Conservation (phyloP, 1,284 basidiomycete species). For the Apiotrichum akiyoshidainum region DNA sequence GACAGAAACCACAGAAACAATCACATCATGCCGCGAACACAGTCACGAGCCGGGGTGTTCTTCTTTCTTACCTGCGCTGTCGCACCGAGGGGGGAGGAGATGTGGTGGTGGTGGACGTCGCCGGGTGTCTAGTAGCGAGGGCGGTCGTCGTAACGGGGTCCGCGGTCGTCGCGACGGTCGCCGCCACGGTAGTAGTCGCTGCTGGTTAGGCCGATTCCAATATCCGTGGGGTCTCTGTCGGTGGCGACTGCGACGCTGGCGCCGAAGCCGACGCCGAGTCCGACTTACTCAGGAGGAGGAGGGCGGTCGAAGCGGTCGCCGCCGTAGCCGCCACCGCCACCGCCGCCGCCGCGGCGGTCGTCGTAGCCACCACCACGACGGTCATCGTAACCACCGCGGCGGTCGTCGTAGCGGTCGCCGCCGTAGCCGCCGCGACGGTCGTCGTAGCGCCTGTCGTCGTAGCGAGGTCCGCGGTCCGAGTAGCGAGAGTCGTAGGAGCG, state of each 20-base stretch:
- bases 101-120: background rate
- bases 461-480: conserved; percentile 48
- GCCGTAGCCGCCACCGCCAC: conserved; percentile 57
- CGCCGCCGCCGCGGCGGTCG: conserved; percentile 41
- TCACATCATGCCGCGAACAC: background rate
- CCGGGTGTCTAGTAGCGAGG: conserved; percentile 30
- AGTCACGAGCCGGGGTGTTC: background rate
- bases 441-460: conserved; percentile 53
- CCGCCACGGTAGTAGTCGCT: conserved; percentile 14
- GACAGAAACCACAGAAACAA: too few relatives aligned
- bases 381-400: conserved; percentile 54
- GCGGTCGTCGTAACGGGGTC: conserved; percentile 33
- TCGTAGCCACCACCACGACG: conserved; percentile 56
- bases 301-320: conserved; percentile 49
- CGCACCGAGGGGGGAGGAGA: background rate
- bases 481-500: conserved; percentile 49
- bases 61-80: conserved; percentile 1
- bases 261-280: background rate
- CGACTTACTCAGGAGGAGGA: conserved; percentile 30
- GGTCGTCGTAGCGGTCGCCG: conserved; percentile 43
- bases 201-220: conserved; percentile 1
- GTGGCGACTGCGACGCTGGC: too few relatives aligned
- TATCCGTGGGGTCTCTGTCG: background rate
- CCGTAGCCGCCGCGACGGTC: conserved; percentile 49
- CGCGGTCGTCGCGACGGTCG: conserved; percentile 25